phyloP scores from a whole-genome alignment of 306 rosid genomes.

The Sicyos baderoa region DNA sequence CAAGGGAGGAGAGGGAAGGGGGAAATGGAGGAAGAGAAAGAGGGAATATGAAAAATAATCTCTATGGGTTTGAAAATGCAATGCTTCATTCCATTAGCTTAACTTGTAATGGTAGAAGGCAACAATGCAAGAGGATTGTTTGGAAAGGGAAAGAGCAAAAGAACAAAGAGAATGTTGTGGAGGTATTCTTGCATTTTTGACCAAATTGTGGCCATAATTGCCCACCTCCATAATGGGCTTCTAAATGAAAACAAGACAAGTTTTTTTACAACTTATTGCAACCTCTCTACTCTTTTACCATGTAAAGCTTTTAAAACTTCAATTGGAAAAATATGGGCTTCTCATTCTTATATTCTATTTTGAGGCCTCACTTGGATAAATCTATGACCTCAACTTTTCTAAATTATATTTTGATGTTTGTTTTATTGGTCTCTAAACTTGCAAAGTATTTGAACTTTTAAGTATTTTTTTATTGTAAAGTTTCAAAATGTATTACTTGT shows the following conservation, averaged over 20 bases:
- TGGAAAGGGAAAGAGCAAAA: not conserved
- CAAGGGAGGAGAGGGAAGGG: not conserved
- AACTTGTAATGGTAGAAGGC: not conserved
- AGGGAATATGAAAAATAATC: not conserved
- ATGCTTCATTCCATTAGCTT: not conserved
- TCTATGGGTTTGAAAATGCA: not conserved
- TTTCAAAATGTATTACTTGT: no score
- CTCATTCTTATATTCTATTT: not conserved
- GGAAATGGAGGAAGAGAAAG: not conserved
- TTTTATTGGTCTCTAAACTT: no score
- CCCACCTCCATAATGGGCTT: not conserved
- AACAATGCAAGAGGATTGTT: constrained; percentile 6
- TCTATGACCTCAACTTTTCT: no score
- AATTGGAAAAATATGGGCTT: not conserved
- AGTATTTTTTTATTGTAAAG: no score
- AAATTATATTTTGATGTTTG: no score
- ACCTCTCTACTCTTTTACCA: constrained; percentile 12
- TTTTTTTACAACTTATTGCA: constrained; percentile 18
- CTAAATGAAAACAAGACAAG: constrained; percentile 6
- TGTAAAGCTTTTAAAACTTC: not conserved
- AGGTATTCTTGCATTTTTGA: not conserved
- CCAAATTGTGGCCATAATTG: constrained; percentile 12
- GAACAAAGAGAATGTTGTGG: constrained; percentile 5
- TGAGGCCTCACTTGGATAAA: no score
- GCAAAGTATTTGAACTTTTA: no score